phyloP scores from a whole-genome alignment of 169 alveolate species.

The Plasmodium sp. region DNA sequence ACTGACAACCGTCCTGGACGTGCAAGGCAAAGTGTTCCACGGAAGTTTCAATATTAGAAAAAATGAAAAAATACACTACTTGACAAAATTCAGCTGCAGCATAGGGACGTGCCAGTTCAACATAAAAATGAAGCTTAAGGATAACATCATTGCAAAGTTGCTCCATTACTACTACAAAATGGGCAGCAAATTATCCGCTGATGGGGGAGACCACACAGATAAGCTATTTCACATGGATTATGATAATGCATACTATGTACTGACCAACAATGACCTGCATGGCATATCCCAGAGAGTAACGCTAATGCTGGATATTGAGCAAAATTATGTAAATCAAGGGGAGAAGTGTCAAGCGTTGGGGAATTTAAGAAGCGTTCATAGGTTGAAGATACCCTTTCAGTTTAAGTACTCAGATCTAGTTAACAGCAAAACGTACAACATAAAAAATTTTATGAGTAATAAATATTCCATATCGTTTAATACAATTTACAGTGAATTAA shows the following conservation, averaged over 20 bases:
- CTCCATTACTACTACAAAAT: slow-evolving; percentile 30
- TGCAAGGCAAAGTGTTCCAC: slow-evolving; percentile 50
- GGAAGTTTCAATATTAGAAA: slow-evolving; percentile 53
- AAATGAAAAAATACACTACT: slow-evolving; percentile 63
- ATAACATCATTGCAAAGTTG: slow-evolving; percentile 31
- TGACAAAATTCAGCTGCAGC: slow-evolving; percentile 64
- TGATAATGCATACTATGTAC: slow-evolving; percentile 62
- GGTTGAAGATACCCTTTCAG: slow-evolving; percentile 34
- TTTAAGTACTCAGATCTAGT: slow-evolving; percentile 60
- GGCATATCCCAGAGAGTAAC: slow-evolving; percentile 51
- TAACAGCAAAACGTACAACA: slow-evolving; percentile 56
- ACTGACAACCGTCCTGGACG: background rate
- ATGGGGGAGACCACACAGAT: background rate
- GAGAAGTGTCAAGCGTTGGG: slow-evolving; percentile 62
- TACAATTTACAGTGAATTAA: slow-evolving; percentile 23
- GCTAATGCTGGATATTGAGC: slow-evolving; percentile 59
- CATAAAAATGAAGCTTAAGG: slow-evolving; percentile 69
- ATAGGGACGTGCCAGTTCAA: slow-evolving; percentile 63
- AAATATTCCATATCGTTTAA: slow-evolving; percentile 34
- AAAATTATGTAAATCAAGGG: slow-evolving; percentile 41
- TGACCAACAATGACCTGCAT: slow-evolving; percentile 16
- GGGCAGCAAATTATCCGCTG: background rate
- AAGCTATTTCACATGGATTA: slow-evolving; percentile 60
- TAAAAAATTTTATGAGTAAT: slow-evolving; percentile 46
- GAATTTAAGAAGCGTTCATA: slow-evolving; percentile 35